Base-by-base conservation (phyloP, 2,329 filamentous ascomycete genomes). In the Fusarium sp. region DNA sequence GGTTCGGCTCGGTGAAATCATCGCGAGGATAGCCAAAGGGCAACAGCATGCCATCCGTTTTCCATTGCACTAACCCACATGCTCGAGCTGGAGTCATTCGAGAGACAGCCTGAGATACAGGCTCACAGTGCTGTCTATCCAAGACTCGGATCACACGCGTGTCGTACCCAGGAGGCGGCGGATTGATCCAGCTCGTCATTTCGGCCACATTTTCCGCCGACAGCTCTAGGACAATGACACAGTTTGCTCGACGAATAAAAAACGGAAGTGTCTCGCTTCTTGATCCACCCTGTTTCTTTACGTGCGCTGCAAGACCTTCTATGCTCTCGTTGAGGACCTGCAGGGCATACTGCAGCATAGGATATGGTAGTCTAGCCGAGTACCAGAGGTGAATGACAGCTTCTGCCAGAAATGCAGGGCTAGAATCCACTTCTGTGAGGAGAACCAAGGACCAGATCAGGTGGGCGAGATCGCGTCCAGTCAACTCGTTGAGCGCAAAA, bases 361-460 rank as follows among this genome's bases (percentile, higher is more conserved):
- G 18, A 23, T 23, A 23, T 23, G 18, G 18, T 2, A 23, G 18
- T 23, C 18, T 23, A 23, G 58, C 37, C 10, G 76, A 77, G 55
- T 78, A 78, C 75, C 72, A 77, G 12, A 77, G 23, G 47, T 78
- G 73, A 4, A 73, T 63, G 12, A 64, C 53, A 2, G 68, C 58
- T 23, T 78, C 76, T 1, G 76, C 74, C 6, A 59, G 7, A 0
- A 53, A 12, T 6, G 68, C 59, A 15, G 76, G 59, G 31, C 52
- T 28, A 2, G 34, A 34, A 1, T 23, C 10, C 11, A 11, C 11
- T 7, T 66, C 63, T 10, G 60, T 63, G 12, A 74, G 60, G 16
- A 74, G 56, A 1, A 67, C 50, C 2, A 75, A 18, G 3, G 57
- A 59, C 2, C 73, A 15, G 2, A 75, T 31, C 1, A 65, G 41